Base-by-base conservation (phyloP, 164 flowering plant species). In the Platanus orientalis region DNA sequence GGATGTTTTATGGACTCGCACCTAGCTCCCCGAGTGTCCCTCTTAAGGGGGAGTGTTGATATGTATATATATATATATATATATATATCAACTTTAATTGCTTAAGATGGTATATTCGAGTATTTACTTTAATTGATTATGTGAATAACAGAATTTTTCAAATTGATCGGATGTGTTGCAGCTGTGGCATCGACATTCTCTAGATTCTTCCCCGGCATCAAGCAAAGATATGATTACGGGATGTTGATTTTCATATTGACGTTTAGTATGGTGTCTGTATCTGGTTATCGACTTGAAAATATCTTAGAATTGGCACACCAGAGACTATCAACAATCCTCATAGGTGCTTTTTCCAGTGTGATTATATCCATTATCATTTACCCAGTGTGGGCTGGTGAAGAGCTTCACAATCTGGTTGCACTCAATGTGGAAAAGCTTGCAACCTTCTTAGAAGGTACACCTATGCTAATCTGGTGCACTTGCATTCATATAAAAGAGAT, bases 341-440 rank as follows among this genome's bases (percentile, higher is more conserved):
- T 92, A 0, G 98, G 98, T 0, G 81, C 80, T 40, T 66, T 80
- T 19, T 65, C 76, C 0, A 83, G 94, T 62, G 56, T 89, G 11
- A 25, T 86, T 14, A 57, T 88, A 13, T 79, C 86, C 63, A 63
- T 88, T 17, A 62, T 74, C 45, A 45, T 86, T 6, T 84, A 79
- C 52, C 98, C 96, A 1, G 96, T 92, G 0, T 89, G 96, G 98
- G 96, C 95, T 50, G 98, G 96, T 44, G 77, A 79, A 71, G 96
- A 89, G 62, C 88, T 92, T 45, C 96, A 92, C 68, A 77, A 82
- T 12, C 62, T 77, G n/a, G 57, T 83, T 6, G 85, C 81, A 56
- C 65, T 51, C 49, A 85, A 85, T 67, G 26, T 92, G n/a, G 89
- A 87, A 58, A 87, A 81, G 69, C 82, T 92, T 62, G 92, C 78